Percentiles rank a stretch among this genome's conserved stretches.
phyloP scores from a whole-genome alignment of 2,329 filamentous ascomycete genomes.

The Aspergillus fijiensis region DNA sequence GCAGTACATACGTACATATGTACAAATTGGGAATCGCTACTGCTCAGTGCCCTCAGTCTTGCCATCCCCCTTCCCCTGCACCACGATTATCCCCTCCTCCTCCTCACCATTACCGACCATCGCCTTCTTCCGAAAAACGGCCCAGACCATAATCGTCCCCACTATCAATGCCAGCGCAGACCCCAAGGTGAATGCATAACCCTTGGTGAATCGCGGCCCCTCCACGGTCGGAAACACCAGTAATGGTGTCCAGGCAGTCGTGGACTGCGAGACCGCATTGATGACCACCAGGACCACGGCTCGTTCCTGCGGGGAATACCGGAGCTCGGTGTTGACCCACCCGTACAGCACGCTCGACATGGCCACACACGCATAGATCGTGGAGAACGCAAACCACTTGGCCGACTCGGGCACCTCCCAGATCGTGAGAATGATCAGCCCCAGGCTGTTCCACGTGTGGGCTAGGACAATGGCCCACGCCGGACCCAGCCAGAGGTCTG shows the following conservation, averaged over 20 bases:
- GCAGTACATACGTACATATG: no score
- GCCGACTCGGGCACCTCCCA: slow-evolving; percentile 58
- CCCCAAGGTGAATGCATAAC: slow-evolving; percentile 44
- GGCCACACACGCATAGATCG: slow-evolving; percentile 51
- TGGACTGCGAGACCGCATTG: slow-evolving; percentile 55
- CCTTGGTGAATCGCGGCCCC: slow-evolving; percentile 45
- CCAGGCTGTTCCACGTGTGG: slow-evolving; percentile 53
- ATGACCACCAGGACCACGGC: slow-evolving; percentile 53
- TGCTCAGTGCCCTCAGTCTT: no score
- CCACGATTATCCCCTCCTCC: no score
- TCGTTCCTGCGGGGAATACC: slow-evolving; percentile 43
- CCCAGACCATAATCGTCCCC: slow-evolving; percentile 25
- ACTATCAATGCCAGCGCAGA: slow-evolving; percentile 40
- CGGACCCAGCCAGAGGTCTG: slow-evolving; percentile 54
- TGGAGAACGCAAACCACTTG: slow-evolving; percentile 56
- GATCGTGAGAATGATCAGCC: slow-evolving; percentile 54
- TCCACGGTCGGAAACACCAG: slow-evolving; percentile 52
- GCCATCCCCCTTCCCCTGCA: no score
- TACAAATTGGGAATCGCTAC: no score
- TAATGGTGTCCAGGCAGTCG: slow-evolving; percentile 57
- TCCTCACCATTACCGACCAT: no score
- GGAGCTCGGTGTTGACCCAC: slow-evolving; percentile 55
- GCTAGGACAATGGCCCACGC: slow-evolving; percentile 57
- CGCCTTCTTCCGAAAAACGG: slow-evolving; percentile 14
- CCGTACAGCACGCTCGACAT: slow-evolving; percentile 58